Evolutionary conservation across 345 rosid species (phyloP), one percentile per base, ranked within the genome.

Genomic region (Physaria fendleri): DNA sequence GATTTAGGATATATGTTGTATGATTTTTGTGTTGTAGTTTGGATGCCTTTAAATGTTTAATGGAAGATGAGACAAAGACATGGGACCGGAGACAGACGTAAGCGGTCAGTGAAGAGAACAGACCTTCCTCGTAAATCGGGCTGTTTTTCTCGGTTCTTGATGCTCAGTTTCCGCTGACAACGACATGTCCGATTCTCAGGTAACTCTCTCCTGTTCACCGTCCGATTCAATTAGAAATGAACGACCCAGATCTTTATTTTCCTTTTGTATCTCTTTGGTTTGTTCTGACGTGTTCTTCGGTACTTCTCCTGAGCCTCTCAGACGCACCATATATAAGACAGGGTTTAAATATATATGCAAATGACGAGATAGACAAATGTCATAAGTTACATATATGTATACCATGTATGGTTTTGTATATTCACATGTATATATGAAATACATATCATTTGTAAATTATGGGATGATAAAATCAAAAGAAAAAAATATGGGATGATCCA

Each of bases 121-220:
- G 73, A 45, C 42, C 43, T 35, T 4, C 74, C 74, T 77, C 81
- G 81, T 61, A 65, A 73, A 48, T 52, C 81, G 81, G 81, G 76
- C 78, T 65, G 63, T 70, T 70, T 73, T 69, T 73, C 70, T 77
- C 81, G 81, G 62, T 66, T 52, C 33, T 45, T 71, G 79, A 42
- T 64, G 79, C 82, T 65, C 57, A 49, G 79, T 70, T 76, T 69
- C 78, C 80, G 78, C 82, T 78, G 82, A 78, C 82, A 73, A 74
- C 69, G 78, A 78, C 82, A 72, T 52, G 79, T 75, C 78, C 76
- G 71, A 77, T 73, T 72, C 59, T 63, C 49, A 52, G 75, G 73
- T 63, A 53, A 55, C 52, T 30, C 18, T 8, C 0, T 3, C 59
- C 16, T 50, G n/a, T n/a, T 9, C 25, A 15, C 70, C 76, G 74